Conservation (phyloP, 148 eudicot species). For the Polygonum maritimum region DNA sequence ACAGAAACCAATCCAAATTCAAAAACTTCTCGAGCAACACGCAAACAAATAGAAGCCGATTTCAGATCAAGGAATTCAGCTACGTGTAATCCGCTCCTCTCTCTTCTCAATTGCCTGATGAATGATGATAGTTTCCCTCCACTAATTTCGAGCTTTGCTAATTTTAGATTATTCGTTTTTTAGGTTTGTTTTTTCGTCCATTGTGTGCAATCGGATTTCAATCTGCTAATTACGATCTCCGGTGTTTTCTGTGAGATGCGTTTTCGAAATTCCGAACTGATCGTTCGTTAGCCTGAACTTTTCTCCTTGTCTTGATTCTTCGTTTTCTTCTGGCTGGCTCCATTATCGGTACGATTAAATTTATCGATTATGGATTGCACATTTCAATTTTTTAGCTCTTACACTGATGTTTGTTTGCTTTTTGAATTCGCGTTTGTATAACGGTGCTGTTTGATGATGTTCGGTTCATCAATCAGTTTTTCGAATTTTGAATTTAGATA, state of each 20-base stretch:
- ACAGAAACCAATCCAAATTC: not conserved
- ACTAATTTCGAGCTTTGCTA: conserved; percentile 2
- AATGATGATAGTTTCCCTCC: not conserved
- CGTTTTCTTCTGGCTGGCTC: not conserved
- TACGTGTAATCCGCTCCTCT: not conserved
- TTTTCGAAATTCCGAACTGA: not conserved
- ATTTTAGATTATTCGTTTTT: not conserved
- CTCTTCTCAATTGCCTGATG: not conserved
- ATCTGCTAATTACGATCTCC: not conserved
- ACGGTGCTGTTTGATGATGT: not conserved
- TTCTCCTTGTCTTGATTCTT: not conserved
- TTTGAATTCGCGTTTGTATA: not conserved
- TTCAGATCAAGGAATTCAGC: not conserved
- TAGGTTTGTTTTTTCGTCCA: not conserved
- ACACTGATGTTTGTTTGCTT: not conserved
- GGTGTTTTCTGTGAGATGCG: not conserved
- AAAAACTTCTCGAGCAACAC: not conserved
- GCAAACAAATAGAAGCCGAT: not conserved
- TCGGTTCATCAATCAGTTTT: not conserved
- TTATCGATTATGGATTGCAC: not conserved
- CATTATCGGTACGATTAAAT: not conserved
- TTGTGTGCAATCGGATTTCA: not conserved
- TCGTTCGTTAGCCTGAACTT: not conserved
- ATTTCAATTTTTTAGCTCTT: not conserved
- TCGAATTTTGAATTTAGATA: not conserved